Evolutionary conservation across 768 basidiomycete genomes (phyloP), one percentile per base, ranked within the genome.

Genomic region (Kwoniella shandongensis): DNA sequence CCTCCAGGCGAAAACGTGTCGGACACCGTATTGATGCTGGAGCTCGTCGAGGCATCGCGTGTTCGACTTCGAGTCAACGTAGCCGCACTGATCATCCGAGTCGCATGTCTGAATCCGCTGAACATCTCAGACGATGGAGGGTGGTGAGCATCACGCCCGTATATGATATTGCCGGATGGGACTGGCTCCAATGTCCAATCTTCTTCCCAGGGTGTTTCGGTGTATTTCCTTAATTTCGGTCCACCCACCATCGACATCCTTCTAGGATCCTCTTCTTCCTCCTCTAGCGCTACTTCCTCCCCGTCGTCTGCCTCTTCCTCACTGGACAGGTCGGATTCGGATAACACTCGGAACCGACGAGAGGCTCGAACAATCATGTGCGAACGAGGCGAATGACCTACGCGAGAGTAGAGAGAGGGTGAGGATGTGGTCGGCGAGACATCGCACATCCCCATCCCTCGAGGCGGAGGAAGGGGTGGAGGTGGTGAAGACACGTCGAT

Each of bases 371-470:
- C 32, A 11, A 23, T 30, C 56, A 58, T 58, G 13, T 46, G 44
- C 1, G 32, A 12, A 27, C 32, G 44, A 11, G 56, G 51, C 1
- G 36, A 49, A 42, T 63, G 57, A 1, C 51, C 57, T 10, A 53
- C 51, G 30, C 49, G 51, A 7, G 63, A 65, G 32, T 65, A 65
- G 3, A 65, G 50, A 22, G 63, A 65, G 4, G 65, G 65, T 2
- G 65, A 67, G 12, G 65, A 67, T 12, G 49, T 44, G 3, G 51
- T 48, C 7, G 61, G 47, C 6, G 61, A 54, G 40, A 59, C 35
- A 12, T 50, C 49, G 6, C 38, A n/a, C 38, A 44, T 57, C 25
- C 50, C 27, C 13, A 54, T 30, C 17, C 30, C 7, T 22, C 41
- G 46, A 20, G 54, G 54, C 26, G 54, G 44, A 17, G 50, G 30